Conservation (phyloP, 2,329 filamentous ascomycete genomes). For the Cladosporium velox region DNA sequence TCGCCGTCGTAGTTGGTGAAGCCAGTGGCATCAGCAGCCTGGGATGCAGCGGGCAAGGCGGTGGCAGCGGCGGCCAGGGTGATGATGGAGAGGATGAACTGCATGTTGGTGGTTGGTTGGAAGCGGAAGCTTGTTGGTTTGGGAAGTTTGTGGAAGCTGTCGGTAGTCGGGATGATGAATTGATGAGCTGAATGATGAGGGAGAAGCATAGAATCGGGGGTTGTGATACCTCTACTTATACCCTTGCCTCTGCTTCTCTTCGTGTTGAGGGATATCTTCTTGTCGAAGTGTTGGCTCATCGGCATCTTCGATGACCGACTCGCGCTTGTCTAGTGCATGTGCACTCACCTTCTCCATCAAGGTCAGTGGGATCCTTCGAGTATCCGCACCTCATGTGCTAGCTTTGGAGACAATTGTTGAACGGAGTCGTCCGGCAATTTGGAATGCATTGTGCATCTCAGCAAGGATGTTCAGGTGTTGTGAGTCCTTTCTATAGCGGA, state of each 20-base stretch:
- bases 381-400: background rate
- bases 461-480: background rate
- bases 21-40: slow-evolving; percentile 2
- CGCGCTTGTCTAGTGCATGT: background rate
- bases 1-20: background rate
- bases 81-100: slow-evolving; percentile 1
- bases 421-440: background rate
- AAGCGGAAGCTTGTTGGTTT: background rate
- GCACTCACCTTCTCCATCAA: background rate
- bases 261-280: background rate
- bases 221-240: background rate
- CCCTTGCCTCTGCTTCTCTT: background rate
- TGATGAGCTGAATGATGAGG: background rate
- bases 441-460: background rate
- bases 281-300: background rate
- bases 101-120: background rate
- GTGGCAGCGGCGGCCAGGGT: background rate
- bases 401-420: background rate
- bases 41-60: background rate
- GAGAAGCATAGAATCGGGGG: background rate
- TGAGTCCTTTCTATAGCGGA: background rate
- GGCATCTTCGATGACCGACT: background rate
- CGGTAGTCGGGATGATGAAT: background rate
- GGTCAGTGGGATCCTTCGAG: background rate
- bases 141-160: background rate